A percentile compares a stretch with the other conserved stretches of the same genome.
Conservation (phyloP, 1,139 yeast genomes). For the Arxiozyma telluris region DNA sequence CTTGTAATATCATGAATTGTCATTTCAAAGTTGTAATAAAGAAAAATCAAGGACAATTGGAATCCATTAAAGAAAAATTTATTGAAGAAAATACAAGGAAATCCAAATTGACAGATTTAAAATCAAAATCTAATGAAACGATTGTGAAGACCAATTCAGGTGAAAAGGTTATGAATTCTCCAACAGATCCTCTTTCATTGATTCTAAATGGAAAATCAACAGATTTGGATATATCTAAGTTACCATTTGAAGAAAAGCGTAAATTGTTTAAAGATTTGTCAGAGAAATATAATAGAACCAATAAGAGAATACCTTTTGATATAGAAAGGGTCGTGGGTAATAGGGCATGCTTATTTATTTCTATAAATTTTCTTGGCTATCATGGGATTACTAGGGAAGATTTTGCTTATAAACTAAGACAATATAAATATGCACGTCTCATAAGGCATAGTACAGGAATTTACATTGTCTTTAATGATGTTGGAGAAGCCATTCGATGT, state of each 20-base stretch:
- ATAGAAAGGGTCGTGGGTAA: constrained; percentile 41
- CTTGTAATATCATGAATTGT: constrained; percentile 33
- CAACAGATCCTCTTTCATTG: neutral
- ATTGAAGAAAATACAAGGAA: constrained; percentile 17
- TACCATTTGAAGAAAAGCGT: neutral
- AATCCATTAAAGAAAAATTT: constrained; percentile 20
- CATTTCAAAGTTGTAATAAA: constrained; percentile 22
- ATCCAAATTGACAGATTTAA: neutral
- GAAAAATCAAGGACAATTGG: constrained; percentile 12
- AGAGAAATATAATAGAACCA: constrained; percentile 4
- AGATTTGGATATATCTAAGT: constrained; percentile 1
- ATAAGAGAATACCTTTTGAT: constrained; percentile 37
- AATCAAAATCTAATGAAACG: neutral
- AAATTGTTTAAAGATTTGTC: constrained; percentile 2
- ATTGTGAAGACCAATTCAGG: neutral
- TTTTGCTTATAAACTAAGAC: constrained; percentile 24
- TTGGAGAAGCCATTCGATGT: constrained; percentile 58
- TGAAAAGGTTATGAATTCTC: neutral
- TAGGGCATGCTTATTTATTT: constrained; percentile 46
- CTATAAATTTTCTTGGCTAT: constrained; percentile 23
- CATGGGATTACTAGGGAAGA: constrained; percentile 25
- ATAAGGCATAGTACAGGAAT: constrained; percentile 58
- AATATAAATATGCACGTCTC: constrained; percentile 58
- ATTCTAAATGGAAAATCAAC: neutral
- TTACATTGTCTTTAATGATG: constrained; percentile 57